Evolutionary conservation across 2,329 filamentous ascomycete species (phyloP), one percentile per base, ranked within the genome.

Genomic region (Cephalotrichum gorgonifer): DNA sequence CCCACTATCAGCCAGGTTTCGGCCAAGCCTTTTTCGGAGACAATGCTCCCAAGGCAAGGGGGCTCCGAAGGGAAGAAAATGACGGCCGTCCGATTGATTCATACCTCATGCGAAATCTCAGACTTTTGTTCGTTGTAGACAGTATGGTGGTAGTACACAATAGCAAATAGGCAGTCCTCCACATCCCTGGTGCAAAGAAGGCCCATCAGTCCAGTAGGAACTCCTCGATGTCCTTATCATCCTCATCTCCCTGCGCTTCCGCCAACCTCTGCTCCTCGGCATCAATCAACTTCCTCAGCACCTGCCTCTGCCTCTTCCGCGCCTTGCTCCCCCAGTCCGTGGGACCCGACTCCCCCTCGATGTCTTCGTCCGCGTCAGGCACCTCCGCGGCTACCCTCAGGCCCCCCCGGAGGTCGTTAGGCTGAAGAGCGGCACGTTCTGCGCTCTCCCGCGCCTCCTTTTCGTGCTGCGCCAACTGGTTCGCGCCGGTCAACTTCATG

Each of bases 211-310:
- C 46, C 27, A 49, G 73, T 62, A 89, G 64, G 57, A 84, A 79
- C 64, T 89, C 82, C 60, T 81, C 76, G 56, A 90, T 84, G 62
- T 89, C 84, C 66, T 85, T 84, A 62, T 88, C 83, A 52, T 84
- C 79, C 55, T 86, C 74, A 51, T 83, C 78, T 56, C 83, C 80
- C 52, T 69, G 64, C 45, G 68, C 62, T 57, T 79, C 73, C 55
- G 74, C 69, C 56, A 78, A 64, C 58, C 67, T 64, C 66, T 78
- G 71, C 66, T 86, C 83, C 55, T 80, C 72, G 44, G 73, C 75
- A 57, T 81, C 80, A 53, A 86, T 64, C 58, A 85, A 61, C 59
- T 80, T 76, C 71, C 80, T 81, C 52, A 86, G 68, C 63, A 85
- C 74, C 55, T 76, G 17, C 17, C 49, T 42, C 46, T 54, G 55